phyloP scores from a whole-genome alignment of 441 rosid species.

The Viola pubescens region DNA sequence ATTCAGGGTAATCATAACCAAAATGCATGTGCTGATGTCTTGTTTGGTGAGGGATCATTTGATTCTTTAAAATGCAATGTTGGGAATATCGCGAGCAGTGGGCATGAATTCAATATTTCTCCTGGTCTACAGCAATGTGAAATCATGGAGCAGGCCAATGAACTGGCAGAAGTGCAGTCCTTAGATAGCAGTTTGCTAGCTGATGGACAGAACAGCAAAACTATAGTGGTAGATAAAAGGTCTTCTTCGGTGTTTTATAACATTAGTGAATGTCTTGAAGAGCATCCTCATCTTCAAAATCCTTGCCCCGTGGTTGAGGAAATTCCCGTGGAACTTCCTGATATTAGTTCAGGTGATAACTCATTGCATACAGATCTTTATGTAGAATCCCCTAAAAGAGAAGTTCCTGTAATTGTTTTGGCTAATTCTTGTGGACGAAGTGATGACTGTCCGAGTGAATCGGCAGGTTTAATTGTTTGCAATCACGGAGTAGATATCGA shows the following conservation, averaged over 20 bases:
- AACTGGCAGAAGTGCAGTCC: constrained; percentile 17
- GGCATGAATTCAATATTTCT: constrained; percentile 16
- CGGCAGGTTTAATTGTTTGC: constrained; percentile 17
- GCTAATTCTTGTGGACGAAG: constrained; percentile 5
- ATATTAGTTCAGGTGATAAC: constrained; percentile 13
- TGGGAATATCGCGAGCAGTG: constrained; percentile 18
- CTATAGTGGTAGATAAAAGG: constrained; percentile 6
- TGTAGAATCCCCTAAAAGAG: constrained; percentile 20
- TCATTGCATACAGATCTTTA: constrained; percentile 19
- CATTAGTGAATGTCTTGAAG: constrained; percentile 23
- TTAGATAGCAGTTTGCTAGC: constrained; percentile 12
- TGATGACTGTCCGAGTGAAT: constrained; percentile 12
- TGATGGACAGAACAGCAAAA: constrained; percentile 15
- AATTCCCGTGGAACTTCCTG: constrained; percentile 19
- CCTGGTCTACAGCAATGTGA: constrained; percentile 18
- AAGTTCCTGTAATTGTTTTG: constrained; percentile 12
- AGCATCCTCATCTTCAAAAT: constrained; percentile 26
- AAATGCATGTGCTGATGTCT: constrained; percentile 18
- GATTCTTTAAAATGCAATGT: constrained; percentile 14
- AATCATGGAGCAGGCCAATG: constrained; percentile 25
- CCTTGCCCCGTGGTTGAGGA: constrained; percentile 19
- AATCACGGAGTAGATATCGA: constrained; percentile 15
- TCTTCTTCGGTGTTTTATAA: constrained; percentile 21
- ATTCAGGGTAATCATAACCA: constrained; percentile 20
- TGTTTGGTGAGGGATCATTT: constrained; percentile 16